Evolutionary conservation across 176 grass and related monocot species (phyloP), one percentile per base, ranked within the genome.

Genomic region (Oryza punctata): DNA sequence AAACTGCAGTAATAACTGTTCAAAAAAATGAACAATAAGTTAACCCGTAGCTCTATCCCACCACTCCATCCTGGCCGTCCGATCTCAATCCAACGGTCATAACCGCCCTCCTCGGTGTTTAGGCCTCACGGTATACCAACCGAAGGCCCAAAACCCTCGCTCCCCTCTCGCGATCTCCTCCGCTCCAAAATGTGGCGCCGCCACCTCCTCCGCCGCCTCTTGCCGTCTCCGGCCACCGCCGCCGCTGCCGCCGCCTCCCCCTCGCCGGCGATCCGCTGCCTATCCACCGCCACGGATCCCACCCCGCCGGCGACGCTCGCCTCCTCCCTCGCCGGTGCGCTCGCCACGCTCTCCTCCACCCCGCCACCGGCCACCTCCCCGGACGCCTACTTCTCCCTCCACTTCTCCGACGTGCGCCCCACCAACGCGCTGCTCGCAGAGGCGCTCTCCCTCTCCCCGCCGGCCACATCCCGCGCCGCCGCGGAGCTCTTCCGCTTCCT

Each of bases 341-440:
- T 91, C 78, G 45, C 77, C 37, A 75, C 86, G 75, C 59, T 85
- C 57, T 72, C 90, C 57, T 59, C 84, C 65, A 87, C 89, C 45
- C 79, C 91, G 35, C 67, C 89, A 3, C 60, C 80, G 41, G 63
- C 76, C 80, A 87, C 93, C 21, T 87, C 90, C 72, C 73, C 92
- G 49, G 82, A 88, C 12, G 65, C 93, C 63, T 89, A 99, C 82
- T 90, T 99, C 80, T 85, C 90, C 41, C 96, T 99, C 61, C 93
- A 99, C 40, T 94, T 91, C 89, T 99, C 96, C 44, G 93, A 99
- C 67, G 91, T 99, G 49, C 78, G 83, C 74, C 94, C 92, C 77
- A 92, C 88, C 83, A 91, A 87, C 65, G 73, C 79, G 0, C 89
- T 99, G 73, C 88, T 99, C 74, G 69, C 85, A 33, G 91, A 96